Evolutionary conservation across 1,284 basidiomycete species (phyloP).

Genomic region (Boletus smithii): DNA sequence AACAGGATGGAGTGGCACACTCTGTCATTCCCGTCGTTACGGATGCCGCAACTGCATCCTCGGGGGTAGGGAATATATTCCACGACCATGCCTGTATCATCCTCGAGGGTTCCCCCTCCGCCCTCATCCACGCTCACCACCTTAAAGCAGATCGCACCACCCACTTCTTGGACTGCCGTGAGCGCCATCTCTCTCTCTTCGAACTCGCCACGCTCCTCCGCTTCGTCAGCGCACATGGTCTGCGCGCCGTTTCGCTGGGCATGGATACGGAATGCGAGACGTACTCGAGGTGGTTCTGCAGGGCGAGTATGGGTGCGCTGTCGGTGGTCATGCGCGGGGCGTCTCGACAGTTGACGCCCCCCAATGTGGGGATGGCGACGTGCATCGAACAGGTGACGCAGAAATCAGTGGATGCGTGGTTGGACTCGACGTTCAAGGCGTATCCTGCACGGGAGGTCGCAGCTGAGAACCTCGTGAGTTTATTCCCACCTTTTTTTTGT

Average conservation of each 20-base stretch:
- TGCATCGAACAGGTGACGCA: not conserved
- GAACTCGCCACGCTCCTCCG: not conserved
- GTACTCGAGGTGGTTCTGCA: not conserved
- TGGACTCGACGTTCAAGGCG: not conserved
- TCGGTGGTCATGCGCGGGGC: not conserved
- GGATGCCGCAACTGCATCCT: not conserved
- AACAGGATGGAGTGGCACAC: not conserved
- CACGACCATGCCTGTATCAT: conserved; percentile 14
- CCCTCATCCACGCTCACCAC: conserved; percentile 4
- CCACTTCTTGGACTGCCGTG: not conserved
- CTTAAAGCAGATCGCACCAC: not conserved
- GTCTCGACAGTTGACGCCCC: not conserved
- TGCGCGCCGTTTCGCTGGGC: not conserved
- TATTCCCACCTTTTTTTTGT: not conserved
- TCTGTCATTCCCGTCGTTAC: conserved; percentile 7
- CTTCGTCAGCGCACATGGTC: not conserved
- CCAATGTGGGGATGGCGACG: not conserved
- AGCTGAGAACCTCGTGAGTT: not conserved
- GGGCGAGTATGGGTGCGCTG: not conserved
- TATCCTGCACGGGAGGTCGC: not conserved
- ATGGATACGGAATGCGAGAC: not conserved
- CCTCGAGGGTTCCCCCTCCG: conserved; percentile 2
- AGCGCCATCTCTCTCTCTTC: not conserved
- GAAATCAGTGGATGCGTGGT: not conserved
- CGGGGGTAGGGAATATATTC: not conserved